Conservation (phyloP, 139 green algal species). For the Chlorella sp. region DNA sequence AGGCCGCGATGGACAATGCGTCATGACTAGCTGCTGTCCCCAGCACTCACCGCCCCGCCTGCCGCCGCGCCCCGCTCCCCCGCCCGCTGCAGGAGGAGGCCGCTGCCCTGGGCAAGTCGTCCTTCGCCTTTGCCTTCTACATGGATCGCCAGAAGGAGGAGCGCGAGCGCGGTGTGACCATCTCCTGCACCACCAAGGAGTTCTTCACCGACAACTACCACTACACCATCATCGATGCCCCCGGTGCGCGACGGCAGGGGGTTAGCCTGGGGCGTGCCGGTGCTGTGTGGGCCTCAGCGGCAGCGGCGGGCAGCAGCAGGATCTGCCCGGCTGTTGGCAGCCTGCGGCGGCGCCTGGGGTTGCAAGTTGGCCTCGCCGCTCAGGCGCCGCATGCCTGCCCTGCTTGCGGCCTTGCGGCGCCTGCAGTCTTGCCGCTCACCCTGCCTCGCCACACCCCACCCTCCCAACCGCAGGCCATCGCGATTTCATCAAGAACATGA, state of each 20-base stretch:
- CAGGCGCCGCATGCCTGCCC: not conserved
- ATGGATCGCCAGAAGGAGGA: constrained; percentile 97
- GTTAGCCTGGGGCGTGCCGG: not conserved
- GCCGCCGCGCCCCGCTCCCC: not conserved
- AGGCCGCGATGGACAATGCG: not conserved
- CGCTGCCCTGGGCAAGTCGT: constrained; percentile 72
- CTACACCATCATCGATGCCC: constrained; percentile 98
- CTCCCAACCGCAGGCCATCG: constrained; percentile 82
- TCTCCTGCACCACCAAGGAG: constrained; percentile 98
- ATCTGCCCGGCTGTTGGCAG: too few relatives aligned
- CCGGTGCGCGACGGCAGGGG: constrained; percentile 46
- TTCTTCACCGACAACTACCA: constrained; percentile 99
- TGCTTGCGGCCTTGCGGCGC: not conserved
- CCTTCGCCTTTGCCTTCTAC: constrained; percentile 83
- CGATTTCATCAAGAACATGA: constrained; percentile 99
- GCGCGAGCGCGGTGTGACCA: constrained; percentile 94
- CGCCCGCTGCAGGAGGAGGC: constrained; percentile 64
- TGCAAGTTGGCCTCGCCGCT: not conserved
- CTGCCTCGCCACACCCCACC: not conserved
- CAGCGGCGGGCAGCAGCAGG: not conserved
- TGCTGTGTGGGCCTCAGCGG: not conserved
- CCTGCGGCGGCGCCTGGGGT: not conserved
- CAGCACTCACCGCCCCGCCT: too few relatives aligned
- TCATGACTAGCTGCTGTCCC: not conserved
- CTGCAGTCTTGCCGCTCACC: not conserved